These are phyloP conservation scores for Candida oleophila DNA, from an alignment of 805 yeast species.

Conservation along the genomic window DNA sequence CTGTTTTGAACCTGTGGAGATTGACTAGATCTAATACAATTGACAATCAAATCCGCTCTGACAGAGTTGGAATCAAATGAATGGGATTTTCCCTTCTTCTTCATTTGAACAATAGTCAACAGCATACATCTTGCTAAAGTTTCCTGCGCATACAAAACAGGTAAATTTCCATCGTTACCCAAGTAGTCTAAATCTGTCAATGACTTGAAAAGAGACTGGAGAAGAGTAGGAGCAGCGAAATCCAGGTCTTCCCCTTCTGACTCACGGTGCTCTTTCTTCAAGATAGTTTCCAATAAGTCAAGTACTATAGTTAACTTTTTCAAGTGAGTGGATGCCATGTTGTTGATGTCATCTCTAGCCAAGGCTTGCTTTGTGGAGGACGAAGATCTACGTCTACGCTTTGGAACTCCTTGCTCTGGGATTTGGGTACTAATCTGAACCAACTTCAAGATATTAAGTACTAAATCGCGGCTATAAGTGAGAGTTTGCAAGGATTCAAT, in stretches of 20 bases:
- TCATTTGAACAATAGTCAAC: constrained; percentile 56
- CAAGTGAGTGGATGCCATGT: constrained; percentile 75
- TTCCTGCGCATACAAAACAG: constrained; percentile 89
- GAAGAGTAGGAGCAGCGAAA: constrained; percentile 36
- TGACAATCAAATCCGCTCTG: constrained; percentile 87
- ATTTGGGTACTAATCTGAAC: constrained; percentile 53
- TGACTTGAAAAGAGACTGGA: constrained; percentile 55
- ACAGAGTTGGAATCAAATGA: constrained; percentile 61
- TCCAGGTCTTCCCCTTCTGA: neutral
- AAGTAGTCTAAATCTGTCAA: constrained; percentile 77
- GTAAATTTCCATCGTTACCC: constrained; percentile 87
- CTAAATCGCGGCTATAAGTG: constrained; percentile 52
- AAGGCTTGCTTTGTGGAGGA: constrained; percentile 75
- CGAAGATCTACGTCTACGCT: constrained; percentile 78
- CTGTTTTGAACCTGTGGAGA: constrained; percentile 96
- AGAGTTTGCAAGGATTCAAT: constrained; percentile 53
- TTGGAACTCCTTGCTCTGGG: constrained; percentile 55
- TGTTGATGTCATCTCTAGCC: constrained; percentile 66
- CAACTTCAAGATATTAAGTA: constrained; percentile 57
- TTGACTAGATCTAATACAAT: constrained; percentile 82
- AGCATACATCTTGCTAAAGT: constrained; percentile 84
- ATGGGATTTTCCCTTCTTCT: constrained; percentile 18
- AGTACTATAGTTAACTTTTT: constrained; percentile 74
- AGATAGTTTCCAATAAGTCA: constrained; percentile 67
- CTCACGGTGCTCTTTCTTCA: constrained; percentile 27